These are phyloP conservation scores for Solanum ossicruentum DNA, from an alignment of 257 asterid genomes.

Conservation along the genomic window DNA sequence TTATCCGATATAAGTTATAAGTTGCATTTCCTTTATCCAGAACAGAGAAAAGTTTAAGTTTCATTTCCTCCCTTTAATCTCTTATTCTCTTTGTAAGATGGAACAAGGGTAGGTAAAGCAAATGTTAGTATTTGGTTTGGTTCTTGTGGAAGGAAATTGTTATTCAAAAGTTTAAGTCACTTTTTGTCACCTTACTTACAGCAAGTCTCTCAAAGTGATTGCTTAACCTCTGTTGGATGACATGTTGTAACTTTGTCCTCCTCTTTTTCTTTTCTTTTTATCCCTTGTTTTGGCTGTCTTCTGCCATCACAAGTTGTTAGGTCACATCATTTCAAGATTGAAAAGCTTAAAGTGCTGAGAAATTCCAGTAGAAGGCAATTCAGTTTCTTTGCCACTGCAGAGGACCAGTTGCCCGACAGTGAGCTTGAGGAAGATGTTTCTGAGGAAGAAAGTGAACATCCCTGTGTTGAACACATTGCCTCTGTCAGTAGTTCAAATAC, in stretches of 20 bases:
- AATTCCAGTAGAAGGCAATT: slow-evolving; percentile 19
- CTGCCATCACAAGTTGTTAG: slow-evolving; percentile 25
- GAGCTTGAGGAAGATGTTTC: slow-evolving; percentile 37
- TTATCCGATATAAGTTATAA: background rate
- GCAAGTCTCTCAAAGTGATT: background rate
- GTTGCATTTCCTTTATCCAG: background rate
- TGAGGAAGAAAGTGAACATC: slow-evolving; percentile 29
- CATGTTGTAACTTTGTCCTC: background rate
- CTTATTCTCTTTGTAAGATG: background rate
- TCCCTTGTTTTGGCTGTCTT: background rate
- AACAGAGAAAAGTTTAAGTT: background rate
- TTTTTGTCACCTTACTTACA: background rate
- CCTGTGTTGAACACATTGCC: slow-evolving; percentile 30
- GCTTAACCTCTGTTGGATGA: background rate
- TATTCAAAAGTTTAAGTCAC: background rate
- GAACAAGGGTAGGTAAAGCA: background rate
- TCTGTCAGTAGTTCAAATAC: slow-evolving; percentile 12
- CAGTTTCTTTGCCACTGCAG: slow-evolving; percentile 30
- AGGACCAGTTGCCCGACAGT: slow-evolving; percentile 31
- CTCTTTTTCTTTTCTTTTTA: background rate
- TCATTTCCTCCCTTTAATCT: background rate
- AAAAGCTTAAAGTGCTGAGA: slow-evolving; percentile 18
- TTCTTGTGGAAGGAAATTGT: background rate
- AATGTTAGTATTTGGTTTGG: background rate
- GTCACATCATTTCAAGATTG: slow-evolving; percentile 28